phyloP scores from a whole-genome alignment of 2,329 filamentous ascomycete genomes.

The Fusarium sacchari region DNA sequence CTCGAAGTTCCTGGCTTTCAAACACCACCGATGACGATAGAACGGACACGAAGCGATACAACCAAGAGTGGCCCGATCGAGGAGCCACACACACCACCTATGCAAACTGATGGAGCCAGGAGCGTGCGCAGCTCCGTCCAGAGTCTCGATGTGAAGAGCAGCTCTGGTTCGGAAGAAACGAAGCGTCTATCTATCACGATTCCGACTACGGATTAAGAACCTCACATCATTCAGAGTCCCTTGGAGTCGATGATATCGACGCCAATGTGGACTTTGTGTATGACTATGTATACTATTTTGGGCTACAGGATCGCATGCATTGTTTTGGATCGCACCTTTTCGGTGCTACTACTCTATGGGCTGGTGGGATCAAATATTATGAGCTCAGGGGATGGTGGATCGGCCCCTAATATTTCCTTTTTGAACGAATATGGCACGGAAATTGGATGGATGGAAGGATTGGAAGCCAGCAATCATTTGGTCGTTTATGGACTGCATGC shows the following conservation, averaged over 20 bases:
- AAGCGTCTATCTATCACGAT: conserved; percentile 46
- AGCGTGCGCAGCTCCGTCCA: conserved; percentile 43
- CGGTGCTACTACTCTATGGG: background rate
- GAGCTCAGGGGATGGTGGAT: background rate
- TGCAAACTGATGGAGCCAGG: conserved; percentile 42
- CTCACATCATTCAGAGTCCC: conserved; percentile 3
- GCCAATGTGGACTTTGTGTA: conserved; percentile 31
- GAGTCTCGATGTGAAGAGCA: conserved; percentile 43
- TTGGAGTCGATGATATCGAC: background rate
- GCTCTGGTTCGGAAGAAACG: conserved; percentile 36
- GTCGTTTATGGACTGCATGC: background rate
- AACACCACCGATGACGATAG: conserved; percentile 37
- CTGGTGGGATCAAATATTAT: background rate
- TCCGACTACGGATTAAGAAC: conserved; percentile 30
- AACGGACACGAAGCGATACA: conserved; percentile 27
- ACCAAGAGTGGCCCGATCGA: conserved; percentile 27
- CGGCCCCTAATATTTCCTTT: conserved; percentile 11
- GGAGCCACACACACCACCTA: conserved; percentile 46
- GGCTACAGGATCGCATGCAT: conserved; percentile 29
- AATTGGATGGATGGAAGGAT: conserved; percentile 14
- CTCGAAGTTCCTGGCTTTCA: conserved; percentile 37
- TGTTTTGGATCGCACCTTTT: conserved; percentile 11
- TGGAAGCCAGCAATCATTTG: conserved; percentile 10
- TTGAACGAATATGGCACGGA: conserved; percentile 20
- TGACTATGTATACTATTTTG: conserved; percentile 36